Conservation (phyloP, 129 eudicot species). For the Flaveria trinervia region DNA sequence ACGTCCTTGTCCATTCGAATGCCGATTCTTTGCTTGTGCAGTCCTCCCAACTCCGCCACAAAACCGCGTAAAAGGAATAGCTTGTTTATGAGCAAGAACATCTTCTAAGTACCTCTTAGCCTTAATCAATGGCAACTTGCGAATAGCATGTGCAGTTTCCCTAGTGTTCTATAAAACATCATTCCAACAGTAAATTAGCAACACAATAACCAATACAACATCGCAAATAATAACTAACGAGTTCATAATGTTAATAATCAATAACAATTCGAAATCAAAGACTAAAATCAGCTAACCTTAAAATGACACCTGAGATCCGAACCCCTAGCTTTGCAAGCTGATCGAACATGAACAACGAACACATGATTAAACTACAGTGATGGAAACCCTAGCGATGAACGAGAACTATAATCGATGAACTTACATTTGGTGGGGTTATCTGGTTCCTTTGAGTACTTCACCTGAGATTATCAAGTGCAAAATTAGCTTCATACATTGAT, state of each 20-base stretch:
- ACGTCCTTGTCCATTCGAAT: conserved; percentile 69
- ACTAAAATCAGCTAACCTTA: conserved; percentile 37
- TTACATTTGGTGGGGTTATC: conserved; percentile 70
- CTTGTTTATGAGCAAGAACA: conserved; percentile 71
- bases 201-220: neutral
- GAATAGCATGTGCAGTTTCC: conserved; percentile 63
- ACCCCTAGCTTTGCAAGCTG: conserved; percentile 72
- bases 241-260: neutral
- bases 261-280: neutral
- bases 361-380: neutral
- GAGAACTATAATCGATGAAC: conserved; percentile 8
- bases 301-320: conserved; percentile 62
- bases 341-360: conserved; percentile 5
- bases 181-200: neutral
- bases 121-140: conserved; percentile 55
- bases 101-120: conserved; percentile 68
- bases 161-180: conserved; percentile 47
- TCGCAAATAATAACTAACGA: too few species aligned
- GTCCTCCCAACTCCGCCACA: conserved; percentile 71
- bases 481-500: neutral
- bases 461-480: conserved; percentile 32
- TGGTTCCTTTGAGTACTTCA: conserved; percentile 75
- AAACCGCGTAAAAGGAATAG: conserved; percentile 65
- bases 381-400: neutral
- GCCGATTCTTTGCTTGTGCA: conserved; percentile 68